phyloP scores from a whole-genome alignment of 2,329 filamentous ascomycete genomes.

The Microdochium nivale region DNA sequence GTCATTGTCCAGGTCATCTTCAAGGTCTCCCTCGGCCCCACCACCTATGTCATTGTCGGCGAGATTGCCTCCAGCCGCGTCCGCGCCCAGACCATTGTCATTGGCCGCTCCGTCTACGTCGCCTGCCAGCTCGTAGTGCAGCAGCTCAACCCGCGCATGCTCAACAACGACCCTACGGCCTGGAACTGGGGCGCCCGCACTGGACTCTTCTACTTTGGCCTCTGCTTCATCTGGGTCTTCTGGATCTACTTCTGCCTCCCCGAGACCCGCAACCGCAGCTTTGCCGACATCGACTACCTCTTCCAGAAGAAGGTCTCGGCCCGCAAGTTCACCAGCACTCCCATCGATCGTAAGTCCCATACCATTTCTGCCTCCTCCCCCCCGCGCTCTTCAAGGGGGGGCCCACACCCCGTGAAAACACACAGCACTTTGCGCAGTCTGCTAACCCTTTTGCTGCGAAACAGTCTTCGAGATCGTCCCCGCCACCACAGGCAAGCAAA shows the following conservation, averaged over 20 bases:
- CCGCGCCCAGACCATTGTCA: conserved; percentile 33
- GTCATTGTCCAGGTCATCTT: conserved; percentile 32
- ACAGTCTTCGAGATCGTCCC: background rate
- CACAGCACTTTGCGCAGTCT: too few species aligned
- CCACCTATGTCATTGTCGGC: conserved; percentile 33
- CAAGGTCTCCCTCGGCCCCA: conserved; percentile 34
- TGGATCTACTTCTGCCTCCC: conserved; percentile 36
- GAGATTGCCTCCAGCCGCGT: conserved; percentile 35
- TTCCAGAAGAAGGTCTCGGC: conserved; percentile 28
- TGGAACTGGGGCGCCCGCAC: conserved; percentile 28
- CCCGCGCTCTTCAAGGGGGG: background rate
- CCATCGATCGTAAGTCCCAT: conserved; percentile 18
- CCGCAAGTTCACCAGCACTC: conserved; percentile 21
- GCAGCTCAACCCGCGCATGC: conserved; percentile 26
- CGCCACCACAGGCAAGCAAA: background rate
- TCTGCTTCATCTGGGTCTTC: conserved; percentile 29
- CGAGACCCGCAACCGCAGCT: conserved; percentile 34
- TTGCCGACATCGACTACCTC: conserved; percentile 39
- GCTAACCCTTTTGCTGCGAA: background rate
- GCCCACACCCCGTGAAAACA: too few species aligned
- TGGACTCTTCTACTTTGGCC: conserved; percentile 24
- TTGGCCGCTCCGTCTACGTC: conserved; percentile 33
- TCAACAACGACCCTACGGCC: conserved; percentile 15
- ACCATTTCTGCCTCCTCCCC: background rate
- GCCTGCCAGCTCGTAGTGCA: conserved; percentile 28